Conservation (phyloP, 805 yeast genomes). For the Jamesozyma hellenica region DNA sequence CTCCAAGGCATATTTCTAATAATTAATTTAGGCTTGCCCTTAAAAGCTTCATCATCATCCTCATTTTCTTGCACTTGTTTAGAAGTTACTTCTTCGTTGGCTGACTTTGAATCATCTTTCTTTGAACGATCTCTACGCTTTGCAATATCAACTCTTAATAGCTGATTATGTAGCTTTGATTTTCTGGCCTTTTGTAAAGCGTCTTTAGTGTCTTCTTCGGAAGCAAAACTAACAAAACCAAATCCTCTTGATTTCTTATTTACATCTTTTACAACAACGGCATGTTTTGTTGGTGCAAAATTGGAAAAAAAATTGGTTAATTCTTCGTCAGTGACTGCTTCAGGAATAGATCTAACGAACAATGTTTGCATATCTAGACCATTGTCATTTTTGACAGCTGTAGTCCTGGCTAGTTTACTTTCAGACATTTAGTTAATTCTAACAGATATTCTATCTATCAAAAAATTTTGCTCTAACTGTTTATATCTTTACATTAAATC, state of each 20-base stretch:
- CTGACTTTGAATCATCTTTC: conserved; percentile 11
- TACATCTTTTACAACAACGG: conserved; percentile 75
- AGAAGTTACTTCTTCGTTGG: conserved; percentile 4
- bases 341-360: conserved; percentile 80
- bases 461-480: not conserved
- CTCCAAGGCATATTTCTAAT: conserved; percentile 96
- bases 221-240: conserved; percentile 86
- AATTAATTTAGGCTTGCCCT: conserved; percentile 78
- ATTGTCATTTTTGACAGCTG: conserved; percentile 11
- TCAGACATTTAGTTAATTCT: conserved; percentile 6
- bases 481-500: no score
- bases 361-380: conserved; percentile 44
- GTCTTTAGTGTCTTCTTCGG: conserved; percentile 70
- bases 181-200: conserved; percentile 65
- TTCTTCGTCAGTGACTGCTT: conserved; percentile 69
- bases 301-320: conserved; percentile 80
- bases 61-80: conserved; percentile 5
- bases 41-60: conserved; percentile 34
- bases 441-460: not conserved
- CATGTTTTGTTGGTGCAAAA: conserved; percentile 91
- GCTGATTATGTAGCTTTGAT: conserved; percentile 52
- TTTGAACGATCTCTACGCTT: conserved; percentile 77
- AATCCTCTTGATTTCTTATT: conserved; percentile 80
- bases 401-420: not conserved
- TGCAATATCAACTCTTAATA: conserved; percentile 76